Percentiles rank a stretch among this genome's conserved stretches.
phyloP scores from a whole-genome alignment of 2,329 filamentous ascomycete genomes.

The Chrysoporthe cubensis region DNA sequence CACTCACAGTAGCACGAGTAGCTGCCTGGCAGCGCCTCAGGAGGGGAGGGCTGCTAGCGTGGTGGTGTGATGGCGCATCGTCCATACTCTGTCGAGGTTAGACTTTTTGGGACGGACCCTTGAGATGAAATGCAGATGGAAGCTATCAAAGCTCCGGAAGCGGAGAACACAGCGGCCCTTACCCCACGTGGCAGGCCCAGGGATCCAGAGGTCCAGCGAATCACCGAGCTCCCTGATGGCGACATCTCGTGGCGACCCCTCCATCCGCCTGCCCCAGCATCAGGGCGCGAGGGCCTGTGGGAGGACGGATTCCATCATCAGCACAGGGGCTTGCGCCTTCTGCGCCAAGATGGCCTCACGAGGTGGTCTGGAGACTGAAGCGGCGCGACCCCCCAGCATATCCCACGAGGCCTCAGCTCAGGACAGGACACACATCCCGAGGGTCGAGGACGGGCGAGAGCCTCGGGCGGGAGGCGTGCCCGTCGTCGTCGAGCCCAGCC shows the following conservation, averaged over 20 bases:
- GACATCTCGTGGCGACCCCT: conserved; percentile 23
- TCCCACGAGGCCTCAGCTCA: no score
- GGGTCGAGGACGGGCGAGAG: no score
- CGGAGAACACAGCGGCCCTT: conserved; percentile 4
- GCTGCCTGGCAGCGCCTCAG: no score
- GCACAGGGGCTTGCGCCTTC: conserved; percentile 22
- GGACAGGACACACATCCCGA: no score
- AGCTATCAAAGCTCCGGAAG: conserved; percentile 11
- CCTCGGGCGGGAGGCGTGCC: no score
- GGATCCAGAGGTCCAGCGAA: conserved; percentile 7
- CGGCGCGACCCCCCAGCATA: not conserved
- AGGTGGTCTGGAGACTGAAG: not conserved
- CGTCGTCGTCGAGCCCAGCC: no score
- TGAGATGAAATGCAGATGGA: conserved; percentile 2
- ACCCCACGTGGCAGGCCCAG: conserved; percentile 12
- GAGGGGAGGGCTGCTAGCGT: not conserved
- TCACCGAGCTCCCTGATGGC: conserved; percentile 27
- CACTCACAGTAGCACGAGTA: no score
- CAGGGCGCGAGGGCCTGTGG: not conserved
- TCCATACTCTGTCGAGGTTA: no score
- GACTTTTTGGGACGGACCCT: no score
- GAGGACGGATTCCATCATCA: conserved; percentile 24
- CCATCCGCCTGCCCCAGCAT: conserved; percentile 1
- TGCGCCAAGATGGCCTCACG: conserved; percentile 1
- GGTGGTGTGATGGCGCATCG: conserved; percentile 12